Base-by-base conservation (phyloP, 495 filamentous ascomycete genomes). In the Hypoxylon trugodes region DNA sequence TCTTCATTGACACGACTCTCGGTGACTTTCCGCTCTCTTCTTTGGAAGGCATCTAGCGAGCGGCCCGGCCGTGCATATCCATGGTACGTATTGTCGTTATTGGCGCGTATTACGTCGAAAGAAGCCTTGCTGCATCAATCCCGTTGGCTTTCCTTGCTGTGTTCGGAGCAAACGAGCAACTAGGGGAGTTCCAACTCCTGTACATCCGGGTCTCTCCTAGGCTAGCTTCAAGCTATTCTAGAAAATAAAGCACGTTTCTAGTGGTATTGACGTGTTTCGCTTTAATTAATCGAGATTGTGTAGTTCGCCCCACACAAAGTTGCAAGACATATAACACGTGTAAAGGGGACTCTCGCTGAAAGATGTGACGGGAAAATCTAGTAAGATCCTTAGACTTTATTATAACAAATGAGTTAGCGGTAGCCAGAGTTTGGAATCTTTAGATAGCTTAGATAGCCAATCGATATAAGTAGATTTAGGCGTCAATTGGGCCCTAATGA, bases 241-340 rank as follows among this genome's bases (percentile, higher is more conserved):
- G 62, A 61, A 61, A 25, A 13, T 30, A 19, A 40, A 25, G 42
- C 25, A 47, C 35, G 25, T 30, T 25, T 40, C 37, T 22, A 24
- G 18, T 35, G 9, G 35, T 33, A 33, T 50, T 51, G 56, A 46
- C 33, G 9, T 56, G 62, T 66, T 66, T 66, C 56, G 38, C 19
- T 51, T 66, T 40, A 25, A 66, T 66, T 61, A 66, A 59, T 60
- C 49, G 37, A 59, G 48, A 59, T 48, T 47, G 35, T 36, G 47
- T 12, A 42, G 47, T 28, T 42, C 40, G 42, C 37, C 41, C 49
- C 24, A n/a, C n/a, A 42, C 48, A 12, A 41, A 24, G 5, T 36
- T 38, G 41, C 35, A 46, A 65, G 56, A 61, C 56, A 66, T 15
- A 47, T 45, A 66, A 13, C 56, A 52, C 45, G 63, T 57, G 56